Evolutionary conservation across 2,329 filamentous ascomycete species (phyloP), one percentile per base, ranked within the genome.

Genomic region (Periconia sp.): DNA sequence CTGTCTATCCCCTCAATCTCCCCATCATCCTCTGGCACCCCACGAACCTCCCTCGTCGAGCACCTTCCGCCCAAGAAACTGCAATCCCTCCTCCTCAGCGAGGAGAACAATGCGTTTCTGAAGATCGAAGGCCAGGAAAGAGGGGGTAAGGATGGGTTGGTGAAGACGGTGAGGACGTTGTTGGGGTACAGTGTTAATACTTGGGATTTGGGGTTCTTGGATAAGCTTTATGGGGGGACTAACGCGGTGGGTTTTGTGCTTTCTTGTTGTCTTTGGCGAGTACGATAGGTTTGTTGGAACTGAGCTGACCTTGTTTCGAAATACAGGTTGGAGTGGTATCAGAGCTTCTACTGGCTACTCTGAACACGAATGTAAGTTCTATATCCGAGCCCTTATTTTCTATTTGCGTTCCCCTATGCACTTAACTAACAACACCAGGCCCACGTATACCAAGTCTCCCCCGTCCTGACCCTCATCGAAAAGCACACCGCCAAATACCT

Each of bases 121-220:
- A 47, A 64, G 20, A 64, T 80, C 7, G 72, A 74, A 0, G 61
- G 33, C 6, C 11, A 71, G 8, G 35, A 70, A 40, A 66, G 70
- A 15, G 61, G 66, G 2, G 77, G 78, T 20, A 78, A 75, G 56
- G 70, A 75, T 11, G 78, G 76, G 9, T 57, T 81, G 13, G 41
- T 80, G 15, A 51, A 67, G 2, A 52, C 85, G 2, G 82, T 96
- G 44, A 78, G 85, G 60, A 83, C 86, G 55, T 81, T 97, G 18
- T 80, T 97, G 41, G 81, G 84, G 59, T 92, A 95, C 74, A 94
- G 89, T 67, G 93, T 97, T 68, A 99, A 99, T 76, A 97, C 93
- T n/a, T 97, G 92, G 90, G 90, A 96, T 68, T 92, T 96, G 74
- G 93, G 93, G 11, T 99, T 97, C 75, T 77, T 97, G 68, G 92